Evolutionary conservation across 2,329 filamentous ascomycete genomes (phyloP).

Genomic region (Stromatinia cepivora): DNA sequence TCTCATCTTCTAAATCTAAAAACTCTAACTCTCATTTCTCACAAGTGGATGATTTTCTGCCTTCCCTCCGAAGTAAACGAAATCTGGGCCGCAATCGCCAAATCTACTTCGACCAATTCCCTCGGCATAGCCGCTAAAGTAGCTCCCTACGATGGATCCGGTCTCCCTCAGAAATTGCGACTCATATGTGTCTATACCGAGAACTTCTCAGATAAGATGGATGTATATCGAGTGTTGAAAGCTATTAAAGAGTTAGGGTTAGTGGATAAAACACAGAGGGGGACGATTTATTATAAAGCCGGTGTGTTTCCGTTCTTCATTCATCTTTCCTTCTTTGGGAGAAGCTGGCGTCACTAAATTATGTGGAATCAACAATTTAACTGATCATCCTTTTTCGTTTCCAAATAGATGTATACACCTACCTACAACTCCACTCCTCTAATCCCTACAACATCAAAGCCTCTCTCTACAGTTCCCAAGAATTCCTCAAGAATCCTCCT

Average conservation of each 20-base stretch:
- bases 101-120: slow-evolving; percentile 65
- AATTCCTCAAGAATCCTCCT: slow-evolving; percentile 37
- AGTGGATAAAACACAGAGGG: slow-evolving; percentile 47
- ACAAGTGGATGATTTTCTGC: slow-evolving; percentile 74
- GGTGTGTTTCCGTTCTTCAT: slow-evolving; percentile 29
- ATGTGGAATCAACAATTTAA: no score
- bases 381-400: background rate
- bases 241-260: slow-evolving; percentile 63
- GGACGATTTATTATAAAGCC: slow-evolving; percentile 71
- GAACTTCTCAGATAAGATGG: slow-evolving; percentile 68
- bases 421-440: slow-evolving; percentile 59
- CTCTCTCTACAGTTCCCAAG: slow-evolving; percentile 54
- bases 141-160: slow-evolving; percentile 50
- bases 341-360: no score
- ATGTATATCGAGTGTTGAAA: slow-evolving; percentile 67
- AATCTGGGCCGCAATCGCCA: slow-evolving; percentile 66
- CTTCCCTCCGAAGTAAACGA: slow-evolving; percentile 54
- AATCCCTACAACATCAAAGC: slow-evolving; percentile 65
- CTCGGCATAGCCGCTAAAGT: slow-evolving; percentile 76
- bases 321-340: background rate
- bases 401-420: slow-evolving; percentile 62
- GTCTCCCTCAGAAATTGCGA: slow-evolving; percentile 46
- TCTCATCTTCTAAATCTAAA: background rate
- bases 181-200: slow-evolving; percentile 78
- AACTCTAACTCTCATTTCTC: slow-evolving; percentile 49